Base-by-base conservation (phyloP, 768 basidiomycete genomes). In the Gautieria morchelliformis region DNA sequence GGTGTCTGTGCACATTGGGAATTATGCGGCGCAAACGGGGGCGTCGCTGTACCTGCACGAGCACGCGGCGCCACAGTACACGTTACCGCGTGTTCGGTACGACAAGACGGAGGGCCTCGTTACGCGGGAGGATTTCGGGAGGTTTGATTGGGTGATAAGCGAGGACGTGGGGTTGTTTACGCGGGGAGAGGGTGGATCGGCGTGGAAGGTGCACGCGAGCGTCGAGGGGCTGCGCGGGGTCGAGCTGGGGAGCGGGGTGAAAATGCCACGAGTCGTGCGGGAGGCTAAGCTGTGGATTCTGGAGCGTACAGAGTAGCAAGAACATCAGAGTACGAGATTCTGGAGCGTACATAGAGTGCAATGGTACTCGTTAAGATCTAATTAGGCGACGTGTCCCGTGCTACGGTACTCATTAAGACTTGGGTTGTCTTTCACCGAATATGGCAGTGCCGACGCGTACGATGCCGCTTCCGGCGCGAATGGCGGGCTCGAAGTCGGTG, bases 391-490 rank as follows among this genome's bases (percentile, higher is more conserved):
- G n/a, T n/a, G n/a, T n/a, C n/a, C n/a, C n/a, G n/a, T n/a, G n/a
- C n/a, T n/a, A n/a, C n/a, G n/a, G n/a, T n/a, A n/a, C n/a, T n/a
- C n/a, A n/a, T n/a, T n/a, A n/a, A n/a, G n/a, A n/a, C n/a, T n/a
- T n/a, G n/a, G n/a, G n/a, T n/a, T 75, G 74, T 59, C 93, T 73
- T 55, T 77, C 71, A 0, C 93, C 93, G 66, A 95, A 95, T 44
- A 97, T 93, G 17, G 85, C 83, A 3, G 90, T 92, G 2, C 95
- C 95, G 5, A 97, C 93, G 48, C 96, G 71, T 0, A 97, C 93
- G 47, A 92, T 81, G 64, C 90, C 84, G 63, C 90, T 88, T 1
- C 93, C 95, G 12, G 83, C 82, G 67, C 75, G 78, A 50, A 97
- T 70, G 4, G 95, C 96, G 30, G 84, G 81, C 67, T 87, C 89